Evolutionary conservation across 345 rosid species (phyloP).

Genomic region (Acer yangbiense): DNA sequence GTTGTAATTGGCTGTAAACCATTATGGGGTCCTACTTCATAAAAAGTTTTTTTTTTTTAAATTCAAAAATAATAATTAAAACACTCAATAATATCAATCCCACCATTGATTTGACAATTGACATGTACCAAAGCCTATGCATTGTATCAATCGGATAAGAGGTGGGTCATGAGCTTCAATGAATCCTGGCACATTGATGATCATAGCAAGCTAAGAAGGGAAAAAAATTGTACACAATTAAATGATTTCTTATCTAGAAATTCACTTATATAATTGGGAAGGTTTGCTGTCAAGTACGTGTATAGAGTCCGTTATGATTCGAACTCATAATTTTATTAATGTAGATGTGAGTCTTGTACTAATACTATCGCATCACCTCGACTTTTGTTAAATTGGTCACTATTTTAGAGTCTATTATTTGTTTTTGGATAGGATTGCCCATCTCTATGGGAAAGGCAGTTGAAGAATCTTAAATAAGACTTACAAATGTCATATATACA

Average conservation of each 20-base stretch:
- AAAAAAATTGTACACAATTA: background rate
- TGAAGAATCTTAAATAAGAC: background rate
- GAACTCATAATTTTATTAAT: too few species aligned
- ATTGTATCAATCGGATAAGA: background rate
- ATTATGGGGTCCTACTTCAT: slow-evolving; percentile 7
- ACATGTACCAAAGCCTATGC: background rate
- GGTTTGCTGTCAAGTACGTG: background rate
- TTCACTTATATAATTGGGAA: background rate
- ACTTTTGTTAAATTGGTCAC: too few species aligned
- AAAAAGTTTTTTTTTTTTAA: background rate
- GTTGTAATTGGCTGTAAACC: slow-evolving; percentile 15
- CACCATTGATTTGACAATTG: background rate
- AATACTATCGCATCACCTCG: too few species aligned
- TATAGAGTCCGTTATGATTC: too few species aligned
- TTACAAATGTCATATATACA: too few species aligned
- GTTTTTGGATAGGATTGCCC: background rate
- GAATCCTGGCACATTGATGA: too few species aligned
- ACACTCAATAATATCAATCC: background rate
- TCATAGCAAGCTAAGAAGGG: too few species aligned
- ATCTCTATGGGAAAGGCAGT: background rate
- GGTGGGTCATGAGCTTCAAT: too few species aligned
- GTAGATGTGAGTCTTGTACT: too few species aligned
- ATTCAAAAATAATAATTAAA: background rate
- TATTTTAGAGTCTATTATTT: background rate
- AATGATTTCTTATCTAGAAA: background rate